Percentiles rank a stretch among this genome's conserved stretches.
Conservation (phyloP, 805 yeast species). For the Saccharomycopsis fodiens region DNA sequence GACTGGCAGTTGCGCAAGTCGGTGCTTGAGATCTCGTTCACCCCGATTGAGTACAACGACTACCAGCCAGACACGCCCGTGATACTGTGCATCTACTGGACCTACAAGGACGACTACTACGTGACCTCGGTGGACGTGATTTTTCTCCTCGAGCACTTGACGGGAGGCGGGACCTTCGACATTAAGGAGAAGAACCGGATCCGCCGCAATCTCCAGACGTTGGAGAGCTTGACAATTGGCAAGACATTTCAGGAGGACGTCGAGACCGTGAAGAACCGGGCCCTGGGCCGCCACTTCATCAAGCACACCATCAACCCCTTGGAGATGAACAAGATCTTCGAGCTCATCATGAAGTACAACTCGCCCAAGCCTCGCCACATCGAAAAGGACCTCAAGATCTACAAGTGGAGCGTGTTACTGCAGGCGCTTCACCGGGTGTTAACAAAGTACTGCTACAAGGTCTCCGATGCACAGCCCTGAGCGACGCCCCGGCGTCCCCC, state of each 20-base stretch:
- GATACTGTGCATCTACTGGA: slow-evolving; percentile 55
- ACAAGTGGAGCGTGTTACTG: slow-evolving; percentile 47
- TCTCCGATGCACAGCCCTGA: neutral
- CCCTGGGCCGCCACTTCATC: slow-evolving; percentile 12
- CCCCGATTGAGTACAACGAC: slow-evolving; percentile 30
- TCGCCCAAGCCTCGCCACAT: slow-evolving; percentile 62
- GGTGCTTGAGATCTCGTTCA: slow-evolving; percentile 27
- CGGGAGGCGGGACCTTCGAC: slow-evolving; percentile 40
- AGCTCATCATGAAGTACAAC: slow-evolving; percentile 50
- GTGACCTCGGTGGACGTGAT: slow-evolving; percentile 64
- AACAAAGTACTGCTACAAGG: slow-evolving; percentile 37
- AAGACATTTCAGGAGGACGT: slow-evolving; percentile 30
- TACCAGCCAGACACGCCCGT: slow-evolving; percentile 36
- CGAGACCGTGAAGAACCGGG: neutral
- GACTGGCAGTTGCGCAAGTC: slow-evolving; percentile 24
- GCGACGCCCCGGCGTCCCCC: too few relatives aligned
- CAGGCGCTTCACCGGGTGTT: slow-evolving; percentile 50
- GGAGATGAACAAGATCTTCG: slow-evolving; percentile 29
- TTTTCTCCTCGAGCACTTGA: slow-evolving; percentile 47
- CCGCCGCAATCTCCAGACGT: slow-evolving; percentile 58
- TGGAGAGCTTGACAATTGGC: slow-evolving; percentile 53
- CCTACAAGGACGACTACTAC: slow-evolving; percentile 28
- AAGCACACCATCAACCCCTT: slow-evolving; percentile 15
- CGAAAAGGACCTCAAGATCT: slow-evolving; percentile 63
- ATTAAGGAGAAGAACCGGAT: slow-evolving; percentile 67